Conservation (phyloP, 371 early-diverging fungal species). For the Rhizopus sp. region DNA sequence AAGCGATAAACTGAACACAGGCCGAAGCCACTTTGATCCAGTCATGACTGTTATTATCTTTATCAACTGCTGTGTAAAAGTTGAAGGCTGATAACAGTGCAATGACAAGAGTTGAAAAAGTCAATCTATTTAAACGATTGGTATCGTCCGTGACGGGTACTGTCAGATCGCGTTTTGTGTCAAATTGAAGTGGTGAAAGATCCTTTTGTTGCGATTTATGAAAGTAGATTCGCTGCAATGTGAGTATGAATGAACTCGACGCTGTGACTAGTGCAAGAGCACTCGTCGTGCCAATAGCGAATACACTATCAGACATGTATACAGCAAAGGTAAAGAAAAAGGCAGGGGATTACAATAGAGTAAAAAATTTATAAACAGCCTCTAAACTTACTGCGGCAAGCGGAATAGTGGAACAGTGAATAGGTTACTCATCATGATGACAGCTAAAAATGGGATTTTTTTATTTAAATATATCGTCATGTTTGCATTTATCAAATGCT, state of each 20-base stretch:
- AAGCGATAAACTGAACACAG: constrained; percentile 20
- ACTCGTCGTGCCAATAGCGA: constrained; percentile 5
- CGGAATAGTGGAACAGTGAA: too few relatives aligned
- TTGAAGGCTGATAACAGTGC: constrained; percentile 9
- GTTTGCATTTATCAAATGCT: too few relatives aligned
- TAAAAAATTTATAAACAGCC: background rate
- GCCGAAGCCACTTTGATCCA: constrained; percentile 9
- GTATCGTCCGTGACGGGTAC: constrained; percentile 16
- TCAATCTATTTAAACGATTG: constrained; percentile 11
- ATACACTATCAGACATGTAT: background rate
- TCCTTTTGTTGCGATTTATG: constrained; percentile 21
- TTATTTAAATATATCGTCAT: too few relatives aligned
- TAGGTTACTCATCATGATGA: too few relatives aligned
- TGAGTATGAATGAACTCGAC: constrained; percentile 24
- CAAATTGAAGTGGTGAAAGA: constrained; percentile 18
- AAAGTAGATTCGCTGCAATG: constrained; percentile 25
- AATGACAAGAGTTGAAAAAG: constrained; percentile 17
- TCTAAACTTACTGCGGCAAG: background rate
- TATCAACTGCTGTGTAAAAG: constrained; percentile 10
- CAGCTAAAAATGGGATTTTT: too few relatives aligned
- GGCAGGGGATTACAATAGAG: background rate
- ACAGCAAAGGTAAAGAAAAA: background rate
- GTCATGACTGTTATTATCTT: background rate
- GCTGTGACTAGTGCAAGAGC: constrained; percentile 11
- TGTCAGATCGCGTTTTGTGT: constrained; percentile 15